Percentiles rank a stretch among this genome's conserved stretches.
These are phyloP conservation scores for Globisporangium uncinulatum DNA, from an alignment of 352 stramenopile genomes.

Conservation along the genomic window DNA sequence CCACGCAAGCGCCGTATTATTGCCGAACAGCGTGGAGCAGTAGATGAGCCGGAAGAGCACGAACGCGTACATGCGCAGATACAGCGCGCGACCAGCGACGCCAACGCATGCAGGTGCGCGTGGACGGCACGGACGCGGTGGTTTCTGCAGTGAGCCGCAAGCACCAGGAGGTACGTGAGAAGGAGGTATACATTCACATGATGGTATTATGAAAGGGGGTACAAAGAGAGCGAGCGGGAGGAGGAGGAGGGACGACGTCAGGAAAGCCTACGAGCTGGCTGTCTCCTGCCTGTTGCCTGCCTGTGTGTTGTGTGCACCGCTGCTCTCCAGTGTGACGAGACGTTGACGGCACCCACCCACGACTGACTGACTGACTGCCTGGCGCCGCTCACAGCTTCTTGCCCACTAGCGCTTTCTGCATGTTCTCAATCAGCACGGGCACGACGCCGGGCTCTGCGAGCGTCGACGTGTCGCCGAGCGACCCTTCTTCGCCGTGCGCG, in stretches of 20 bases:
- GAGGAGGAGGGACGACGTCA: no score
- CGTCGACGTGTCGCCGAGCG: constrained; percentile 95
- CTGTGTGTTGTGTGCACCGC: background rate
- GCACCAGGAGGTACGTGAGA: no score
- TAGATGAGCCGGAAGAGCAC: constrained; percentile 28
- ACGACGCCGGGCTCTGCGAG: constrained; percentile 96
- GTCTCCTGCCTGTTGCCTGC: background rate
- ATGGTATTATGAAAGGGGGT: background rate
- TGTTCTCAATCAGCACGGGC: constrained; percentile 87
- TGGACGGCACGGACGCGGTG: constrained; percentile 1
- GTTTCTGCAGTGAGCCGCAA: background rate
- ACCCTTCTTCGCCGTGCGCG: constrained; percentile 91
- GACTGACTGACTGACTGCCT: background rate
- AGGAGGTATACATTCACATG: constrained; percentile 4
- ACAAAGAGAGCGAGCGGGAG: background rate
- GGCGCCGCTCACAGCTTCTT: constrained; percentile 22
- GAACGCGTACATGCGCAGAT: constrained; percentile 22
- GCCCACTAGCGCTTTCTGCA: constrained; percentile 59
- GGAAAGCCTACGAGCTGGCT: no score
- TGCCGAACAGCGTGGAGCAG: constrained; percentile 10
- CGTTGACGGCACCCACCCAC: constrained; percentile 1
- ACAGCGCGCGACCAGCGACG: constrained; percentile 14
- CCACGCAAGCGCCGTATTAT: constrained; percentile 15
- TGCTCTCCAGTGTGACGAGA: constrained; percentile 1
- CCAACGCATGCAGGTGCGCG: constrained; percentile 23